Conservation (phyloP, 2,329 filamentous ascomycete genomes). For the Samsoniella hepiali region DNA sequence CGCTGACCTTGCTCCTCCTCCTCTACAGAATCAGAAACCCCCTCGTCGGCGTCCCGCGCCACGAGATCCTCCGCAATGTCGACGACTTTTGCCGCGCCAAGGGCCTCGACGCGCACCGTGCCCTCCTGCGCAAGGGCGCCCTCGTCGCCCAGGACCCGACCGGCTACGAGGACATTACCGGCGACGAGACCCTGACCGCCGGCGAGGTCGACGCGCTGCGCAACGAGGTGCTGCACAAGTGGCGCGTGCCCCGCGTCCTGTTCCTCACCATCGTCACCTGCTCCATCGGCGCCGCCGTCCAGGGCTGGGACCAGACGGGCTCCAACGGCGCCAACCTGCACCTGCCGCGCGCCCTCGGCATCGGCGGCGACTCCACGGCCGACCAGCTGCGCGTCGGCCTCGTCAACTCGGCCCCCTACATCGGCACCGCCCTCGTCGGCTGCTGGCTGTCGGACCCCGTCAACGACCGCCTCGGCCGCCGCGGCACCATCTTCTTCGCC, state of each 20-base stretch:
- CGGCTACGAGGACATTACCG: conserved; percentile 56
- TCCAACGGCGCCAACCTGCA: conserved; percentile 61
- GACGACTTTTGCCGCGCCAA: conserved; percentile 60
- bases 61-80: conserved; percentile 52
- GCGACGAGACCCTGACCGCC: conserved; percentile 55
- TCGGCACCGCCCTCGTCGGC: conserved; percentile 48
- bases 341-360: conserved; percentile 53
- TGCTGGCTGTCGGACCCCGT: conserved; percentile 68
- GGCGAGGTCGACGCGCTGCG: conserved; percentile 57
- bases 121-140: conserved; percentile 64
- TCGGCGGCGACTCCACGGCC: conserved; percentile 32
- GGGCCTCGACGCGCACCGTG: conserved; percentile 55
- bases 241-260: conserved; percentile 59
- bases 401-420: conserved; percentile 58
- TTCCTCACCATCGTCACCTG: conserved; percentile 66
- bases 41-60: conserved; percentile 50
- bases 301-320: conserved; percentile 67
- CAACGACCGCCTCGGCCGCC: conserved; percentile 42
- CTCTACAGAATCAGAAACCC: conserved; percentile 41
- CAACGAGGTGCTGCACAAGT: conserved; percentile 64
- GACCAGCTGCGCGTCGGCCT: conserved; percentile 59
- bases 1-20: neutral
- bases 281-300: conserved; percentile 67
- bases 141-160: conserved; percentile 69
- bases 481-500: conserved; percentile 64